Evolutionary conservation across 1,284 basidiomycete genomes (phyloP).

Genomic region (Puccinia hordei): DNA sequence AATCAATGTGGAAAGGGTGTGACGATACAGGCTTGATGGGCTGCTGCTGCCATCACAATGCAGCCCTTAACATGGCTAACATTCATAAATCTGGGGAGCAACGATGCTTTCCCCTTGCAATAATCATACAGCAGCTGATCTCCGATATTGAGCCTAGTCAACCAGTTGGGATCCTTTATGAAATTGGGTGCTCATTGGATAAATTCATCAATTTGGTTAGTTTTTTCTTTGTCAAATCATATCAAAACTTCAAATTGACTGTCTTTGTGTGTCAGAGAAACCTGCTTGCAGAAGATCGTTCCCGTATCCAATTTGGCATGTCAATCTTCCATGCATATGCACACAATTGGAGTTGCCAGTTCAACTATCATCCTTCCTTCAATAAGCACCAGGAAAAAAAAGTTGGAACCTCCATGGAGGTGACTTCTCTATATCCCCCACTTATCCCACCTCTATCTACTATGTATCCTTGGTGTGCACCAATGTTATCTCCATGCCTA

Average conservation of each 20-base stretch:
- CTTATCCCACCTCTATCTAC: no score
- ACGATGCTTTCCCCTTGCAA: neutral
- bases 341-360: constrained; percentile 9
- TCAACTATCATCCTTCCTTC: constrained; percentile 3
- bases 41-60: neutral
- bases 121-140: neutral
- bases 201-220: neutral
- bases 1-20: constrained; percentile 22
- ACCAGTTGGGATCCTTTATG: constrained; percentile 6
- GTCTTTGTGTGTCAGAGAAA: neutral
- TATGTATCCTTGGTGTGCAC: no score
- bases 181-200: constrained; percentile 10
- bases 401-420: no score
- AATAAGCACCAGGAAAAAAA: no score
- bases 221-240: neutral
- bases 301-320: neutral
- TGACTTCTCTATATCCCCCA: no score
- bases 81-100: neutral
- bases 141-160: neutral
- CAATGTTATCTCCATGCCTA: no score
- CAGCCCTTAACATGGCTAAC: neutral
- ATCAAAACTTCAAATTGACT: no score
- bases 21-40: constrained; percentile 22
- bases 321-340: constrained; percentile 30
- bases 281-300: neutral